phyloP scores from a whole-genome alignment of 1,284 basidiomycete species.

The Serendipita sp. region DNA sequence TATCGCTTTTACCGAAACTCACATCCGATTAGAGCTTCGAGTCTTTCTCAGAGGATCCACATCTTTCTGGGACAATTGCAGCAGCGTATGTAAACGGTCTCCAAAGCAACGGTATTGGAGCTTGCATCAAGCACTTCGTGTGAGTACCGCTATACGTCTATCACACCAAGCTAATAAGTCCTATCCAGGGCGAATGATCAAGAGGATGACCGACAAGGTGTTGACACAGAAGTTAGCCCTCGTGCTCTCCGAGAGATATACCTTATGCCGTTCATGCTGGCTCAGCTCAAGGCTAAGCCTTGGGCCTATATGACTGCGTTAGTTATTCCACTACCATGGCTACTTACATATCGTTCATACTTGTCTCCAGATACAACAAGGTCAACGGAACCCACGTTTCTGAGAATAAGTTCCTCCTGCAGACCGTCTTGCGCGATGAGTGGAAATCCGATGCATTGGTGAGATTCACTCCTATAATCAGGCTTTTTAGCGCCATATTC shows the following conservation, averaged over 20 bases:
- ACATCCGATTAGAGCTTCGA: conserved; percentile 11
- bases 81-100: conserved; percentile 18
- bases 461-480: no score
- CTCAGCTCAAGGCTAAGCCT: conserved; percentile 27
- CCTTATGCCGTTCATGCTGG: conserved; percentile 33
- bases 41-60: conserved; percentile 16
- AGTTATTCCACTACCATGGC: not conserved
- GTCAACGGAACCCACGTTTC: conserved; percentile 38
- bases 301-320: conserved; percentile 33
- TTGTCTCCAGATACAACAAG: conserved; percentile 30
- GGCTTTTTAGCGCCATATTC: no score
- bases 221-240: conserved; percentile 33
- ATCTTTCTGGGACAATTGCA: conserved; percentile 17
- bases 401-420: conserved; percentile 30
- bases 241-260: conserved; percentile 45
- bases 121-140: conserved; percentile 18
- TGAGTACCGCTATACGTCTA: not conserved
- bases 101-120: conserved; percentile 17
- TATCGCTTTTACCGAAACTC: not conserved
- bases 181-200: conserved; percentile 28
- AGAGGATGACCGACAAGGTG: conserved; percentile 25
- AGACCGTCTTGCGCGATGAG: conserved; percentile 30
- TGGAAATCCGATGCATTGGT: conserved; percentile 26
- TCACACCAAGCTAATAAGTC: not conserved
- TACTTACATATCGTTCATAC: not conserved